Evolutionary conservation across 495 filamentous ascomycete species (phyloP).

Genomic region (Neurospora sp.): DNA sequence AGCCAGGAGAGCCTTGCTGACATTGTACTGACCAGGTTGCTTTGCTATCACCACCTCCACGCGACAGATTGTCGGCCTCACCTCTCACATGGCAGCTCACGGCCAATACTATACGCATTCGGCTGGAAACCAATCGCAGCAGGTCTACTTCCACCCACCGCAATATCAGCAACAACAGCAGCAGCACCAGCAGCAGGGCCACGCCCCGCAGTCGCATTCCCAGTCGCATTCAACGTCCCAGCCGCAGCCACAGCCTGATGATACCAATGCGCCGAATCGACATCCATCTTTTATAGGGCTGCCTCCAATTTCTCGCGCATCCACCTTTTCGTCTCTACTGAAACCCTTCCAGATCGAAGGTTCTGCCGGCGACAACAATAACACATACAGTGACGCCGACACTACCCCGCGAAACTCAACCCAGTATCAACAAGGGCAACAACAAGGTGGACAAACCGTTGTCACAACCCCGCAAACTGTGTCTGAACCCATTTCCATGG

Average conservation of each 20-base stretch:
- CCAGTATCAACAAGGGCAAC: constrained; percentile 3
- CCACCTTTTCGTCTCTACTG: constrained; percentile 36
- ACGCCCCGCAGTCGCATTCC: constrained; percentile 8
- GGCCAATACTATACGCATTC: constrained; percentile 4
- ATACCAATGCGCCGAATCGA: constrained; percentile 14
- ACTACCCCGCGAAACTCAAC: background rate
- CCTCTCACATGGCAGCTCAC: constrained; percentile 25
- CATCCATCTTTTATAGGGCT: constrained; percentile 34
- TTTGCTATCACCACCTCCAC: background rate
- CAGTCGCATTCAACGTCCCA: constrained; percentile 2
- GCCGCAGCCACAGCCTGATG: constrained; percentile 8
- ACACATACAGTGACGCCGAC: background rate
- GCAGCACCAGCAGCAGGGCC: constrained; percentile 10
- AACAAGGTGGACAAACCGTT: background rate
- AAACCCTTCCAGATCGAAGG: constrained; percentile 11
- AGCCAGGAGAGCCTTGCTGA: background rate
- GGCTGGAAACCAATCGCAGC: constrained; percentile 17
- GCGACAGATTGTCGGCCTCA: background rate
- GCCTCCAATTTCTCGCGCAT: constrained; percentile 43
- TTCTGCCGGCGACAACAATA: constrained; percentile 10
- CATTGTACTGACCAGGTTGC: background rate
- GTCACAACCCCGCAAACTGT: background rate
- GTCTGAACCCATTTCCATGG: background rate
- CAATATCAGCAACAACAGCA: constrained; percentile 6
- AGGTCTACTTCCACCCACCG: constrained; percentile 9